Base-by-base conservation (phyloP, 192 early-diverging fungal species). In the Phlyctochytrium planicorne region DNA sequence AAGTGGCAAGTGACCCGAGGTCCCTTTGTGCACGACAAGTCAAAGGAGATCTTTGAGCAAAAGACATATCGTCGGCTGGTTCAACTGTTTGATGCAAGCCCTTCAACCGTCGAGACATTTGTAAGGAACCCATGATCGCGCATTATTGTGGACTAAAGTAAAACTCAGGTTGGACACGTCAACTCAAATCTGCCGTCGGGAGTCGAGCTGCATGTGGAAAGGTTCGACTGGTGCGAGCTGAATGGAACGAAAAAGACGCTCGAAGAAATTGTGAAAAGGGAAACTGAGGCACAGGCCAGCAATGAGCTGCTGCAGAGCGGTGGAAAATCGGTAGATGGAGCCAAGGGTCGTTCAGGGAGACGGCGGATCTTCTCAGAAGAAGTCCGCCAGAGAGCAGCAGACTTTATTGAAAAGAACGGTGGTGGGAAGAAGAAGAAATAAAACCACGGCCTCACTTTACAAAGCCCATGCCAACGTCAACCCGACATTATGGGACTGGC, bases 41-140 rank as follows among this genome's bases (percentile, higher is more conserved):
- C 91, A 30, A 94, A 96, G 81, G 95, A 99, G 75, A 89, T 93
- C 17, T 99, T 99, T 84, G 95, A 97, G 80, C 84, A 92, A 56
- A 89, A 90, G 77, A 94, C 91, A 57, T 87, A 93, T 74, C 87
- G 89, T 77, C 84, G 94, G 29, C 67, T 89, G 30, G 70, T 99
- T 65, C 88, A 91, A 52, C 82, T 96, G 27, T 86, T 88, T 59
- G 93, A 96, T 68, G 77, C 89, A 25, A 80, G 91, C 59, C 82
- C 80, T 10, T 89, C 91, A 53, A 87, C 84, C 0, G 81, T 95
- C 24, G 78, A 89, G 56, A 81, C 82, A 68, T 94, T 89, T 90
- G 69, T 93, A n/a, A 24, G 2, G 6, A 64, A 16, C 17, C 27
- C 25, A 4, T 62, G 3, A 34, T 47, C 29, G 27, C 4, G 36